Evolutionary conservation across 257 asterid genomes (phyloP), one percentile per base, ranked within the genome.

Genomic region (Dorcoceras hygrometricum): DNA sequence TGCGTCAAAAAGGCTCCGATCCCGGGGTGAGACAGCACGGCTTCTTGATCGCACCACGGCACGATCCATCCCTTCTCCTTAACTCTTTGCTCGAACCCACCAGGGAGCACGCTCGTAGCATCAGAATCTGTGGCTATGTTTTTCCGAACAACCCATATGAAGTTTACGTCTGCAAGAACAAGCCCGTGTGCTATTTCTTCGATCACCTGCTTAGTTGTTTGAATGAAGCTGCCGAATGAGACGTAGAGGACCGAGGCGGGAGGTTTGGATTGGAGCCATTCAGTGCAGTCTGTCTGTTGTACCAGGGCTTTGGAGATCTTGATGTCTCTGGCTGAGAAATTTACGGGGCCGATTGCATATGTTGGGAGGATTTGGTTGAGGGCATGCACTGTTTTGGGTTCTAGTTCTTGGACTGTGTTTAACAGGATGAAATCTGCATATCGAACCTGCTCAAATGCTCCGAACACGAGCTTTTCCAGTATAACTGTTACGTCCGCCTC

Each of bases 81-180:
- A 8, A 73, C 14, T 6, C 53, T 26, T 1, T 78, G 62, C 25
- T 71, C 73, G 2, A 76, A 76, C 16, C 79, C 80, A 2, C 14
- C 67, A 0, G 88, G 86, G 56, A 80, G 10, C 4, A 66, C 56
- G 36, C 71, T 63, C 0, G 66, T 63, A 5, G 72, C 77, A 0
- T 77, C 80, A 0, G 82, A 80, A 65, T 70, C 69, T 4, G 5
- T 16, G 20, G 75, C 77, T 12, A 75, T 77, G 18, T 77, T 80
- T 31, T 75, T 78, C 4, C 84, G 64, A 25, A 81, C 67, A 1
- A 84, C 87, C 89, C 85, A 81, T 28, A 84, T 62, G 53, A 84
- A 84, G 57, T 73, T 73, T 24, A 73, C 76, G 34, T 67, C 71
- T 34, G 84, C 77, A 0, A 70, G 70, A 3, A 75, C 43, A 68